Base-by-base conservation (phyloP, 805 yeast genomes). In the Wickerhamomyces silvicola region DNA sequence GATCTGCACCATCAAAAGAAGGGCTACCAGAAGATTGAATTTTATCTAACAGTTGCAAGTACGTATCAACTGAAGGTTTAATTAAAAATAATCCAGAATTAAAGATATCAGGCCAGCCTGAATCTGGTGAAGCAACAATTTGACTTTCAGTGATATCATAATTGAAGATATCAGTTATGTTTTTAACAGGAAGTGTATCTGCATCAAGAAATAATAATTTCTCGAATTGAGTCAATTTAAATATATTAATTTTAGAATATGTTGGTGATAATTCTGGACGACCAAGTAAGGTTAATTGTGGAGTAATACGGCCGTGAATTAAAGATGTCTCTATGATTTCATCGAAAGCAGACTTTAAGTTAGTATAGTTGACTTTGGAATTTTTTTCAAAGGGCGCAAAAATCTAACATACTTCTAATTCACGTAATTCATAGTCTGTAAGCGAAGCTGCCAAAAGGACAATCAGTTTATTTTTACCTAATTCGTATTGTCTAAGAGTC, bases 81-180 rank as follows among this genome's bases (percentile, higher is more conserved):
- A 74, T 52, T 6, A 78, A 62, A 39, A 84, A 62, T 14, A 84
- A 69, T 1, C 94, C 94, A 10, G 87, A 74, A 56, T 84, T 84
- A 65, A 84, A 84, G 31, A 79, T 68, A 59, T 84, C 94, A 1
- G 94, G 94, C 81, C 90, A 84, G n/a, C 94, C 92, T 10, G 73
- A 62, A 55, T 84, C 94, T 0, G 92, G 84, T 6, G 78, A 61
- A 0, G 92, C 55, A 9, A 44, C 43, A 11, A 50, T 41, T 36
- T 60, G 59, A 8, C 36, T 22, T 9, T 41, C 35, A 5, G 46
- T 27, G 2, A 48, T 39, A 11, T 47, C 34, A 6, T 39, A 18
- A 3, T 26, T 35, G 21, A 60, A 49, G 6, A 42, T 19, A 4
- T 30, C 27, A 16, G 22, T 25, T 1, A 64, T 34, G 9, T 57